Base-by-base conservation (phyloP, 2,329 filamentous ascomycete genomes). In the Chrysosporium queenslandicum region DNA sequence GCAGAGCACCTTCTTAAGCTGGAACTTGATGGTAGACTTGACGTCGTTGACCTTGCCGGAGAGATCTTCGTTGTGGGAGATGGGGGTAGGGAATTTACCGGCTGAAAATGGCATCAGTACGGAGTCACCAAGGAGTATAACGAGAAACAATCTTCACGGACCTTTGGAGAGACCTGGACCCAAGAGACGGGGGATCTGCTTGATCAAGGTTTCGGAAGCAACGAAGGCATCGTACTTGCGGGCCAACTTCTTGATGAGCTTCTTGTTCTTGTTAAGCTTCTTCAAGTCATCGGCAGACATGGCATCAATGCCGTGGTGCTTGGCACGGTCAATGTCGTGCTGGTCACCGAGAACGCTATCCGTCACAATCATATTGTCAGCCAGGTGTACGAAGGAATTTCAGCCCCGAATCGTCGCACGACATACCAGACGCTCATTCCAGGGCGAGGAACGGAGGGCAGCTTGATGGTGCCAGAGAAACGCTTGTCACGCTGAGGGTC, bases 231-330 rank as follows among this genome's bases (percentile, higher is more conserved):
- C 92, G 85, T 98, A 97, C 82, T 98, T 98, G 84, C 90, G 89
- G 61, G 92, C 92, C 64, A 98, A 87, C 86, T 98, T 98, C 89
- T 98, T 98, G 85, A 98, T 96, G 70, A 97, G 85, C 86, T 98
- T 98, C 87, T 98, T 97, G 88, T 98, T 98, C 88, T 98, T 98
- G 86, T 98, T 98, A 66, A 98, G 88, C 86, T 98, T 98, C 87
- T 98, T 98, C 78, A 98, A 79, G 77, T 98, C 92, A 69, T 98
- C 92, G 63, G 87, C 77, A 69, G 87, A 94, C 92, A 97, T 97
- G 78, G 91, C 89, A 72, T 98, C 92, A 66, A 97, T 83, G 74
- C 89, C 91, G 70, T 89, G 87, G 82, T 98, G 92, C 85, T 98
- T 98, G 72, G 92, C 91, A 82, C 92, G 90, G 75, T 98, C 92